Conservation (phyloP, 2,329 filamentous ascomycete genomes). For the Epichloe hybrida region DNA sequence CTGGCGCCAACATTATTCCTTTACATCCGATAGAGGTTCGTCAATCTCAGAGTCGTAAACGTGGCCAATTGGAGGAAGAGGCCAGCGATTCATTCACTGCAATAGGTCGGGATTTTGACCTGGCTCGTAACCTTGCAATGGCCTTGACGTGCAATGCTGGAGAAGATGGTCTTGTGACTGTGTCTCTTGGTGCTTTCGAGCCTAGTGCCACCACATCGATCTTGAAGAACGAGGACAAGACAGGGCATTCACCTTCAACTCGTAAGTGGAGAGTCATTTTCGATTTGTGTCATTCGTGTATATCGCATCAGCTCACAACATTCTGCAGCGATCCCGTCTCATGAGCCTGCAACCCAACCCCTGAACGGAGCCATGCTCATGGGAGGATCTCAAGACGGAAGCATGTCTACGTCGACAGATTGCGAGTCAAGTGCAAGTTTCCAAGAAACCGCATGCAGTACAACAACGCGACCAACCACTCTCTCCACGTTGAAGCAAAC, state of each 20-base stretch:
- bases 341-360: background rate
- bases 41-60: background rate
- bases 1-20: slow-evolving; percentile 15
- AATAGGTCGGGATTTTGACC: slow-evolving; percentile 4
- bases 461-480: background rate
- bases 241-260: background rate
- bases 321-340: background rate
- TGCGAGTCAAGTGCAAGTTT: background rate
- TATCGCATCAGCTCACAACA: background rate
- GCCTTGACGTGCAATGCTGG: slow-evolving; percentile 17
- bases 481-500: background rate
- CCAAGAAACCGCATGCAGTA: background rate
- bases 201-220: slow-evolving; percentile 7
- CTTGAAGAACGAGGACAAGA: background rate
- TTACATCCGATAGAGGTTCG: slow-evolving; percentile 18
- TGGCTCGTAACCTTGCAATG: slow-evolving; percentile 13
- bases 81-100: background rate
- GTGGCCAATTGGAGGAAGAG: slow-evolving; percentile 3
- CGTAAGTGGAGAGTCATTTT: slow-evolving; percentile 1
- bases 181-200: slow-evolving; percentile 11
- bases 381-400: background rate
- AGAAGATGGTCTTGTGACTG: slow-evolving; percentile 18
- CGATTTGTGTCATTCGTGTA: background rate
- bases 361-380: background rate
- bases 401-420: background rate